Evolutionary conservation across 495 filamentous ascomycete species (phyloP).

Genomic region (Annulohypoxylon stygium): DNA sequence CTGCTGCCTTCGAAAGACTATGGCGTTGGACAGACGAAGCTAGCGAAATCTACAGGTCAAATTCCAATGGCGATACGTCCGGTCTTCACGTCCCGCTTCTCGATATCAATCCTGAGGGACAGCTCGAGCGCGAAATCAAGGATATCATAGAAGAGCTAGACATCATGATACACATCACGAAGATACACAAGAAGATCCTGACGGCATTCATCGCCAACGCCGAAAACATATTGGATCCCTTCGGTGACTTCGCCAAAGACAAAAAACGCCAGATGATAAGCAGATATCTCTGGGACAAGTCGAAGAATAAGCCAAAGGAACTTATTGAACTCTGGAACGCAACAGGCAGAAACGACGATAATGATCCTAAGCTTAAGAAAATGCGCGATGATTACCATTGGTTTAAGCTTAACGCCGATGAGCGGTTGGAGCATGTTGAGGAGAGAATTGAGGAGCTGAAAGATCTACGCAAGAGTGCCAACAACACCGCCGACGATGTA

Average conservation of each 20-base stretch:
- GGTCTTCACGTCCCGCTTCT: slow-evolving; percentile 65
- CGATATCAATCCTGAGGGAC: slow-evolving; percentile 75
- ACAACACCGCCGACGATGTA: slow-evolving; percentile 49
- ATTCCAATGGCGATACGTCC: slow-evolving; percentile 40
- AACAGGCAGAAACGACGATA: neutral
- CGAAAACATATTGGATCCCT: slow-evolving; percentile 49
- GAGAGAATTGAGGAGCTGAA: slow-evolving; percentile 50
- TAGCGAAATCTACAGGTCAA: slow-evolving; percentile 43
- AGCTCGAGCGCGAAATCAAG: slow-evolving; percentile 73
- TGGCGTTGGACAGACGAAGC: slow-evolving; percentile 55
- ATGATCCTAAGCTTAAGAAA: slow-evolving; percentile 9
- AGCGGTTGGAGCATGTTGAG: slow-evolving; percentile 30
- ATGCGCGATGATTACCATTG: slow-evolving; percentile 36
- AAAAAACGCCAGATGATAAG: slow-evolving; percentile 17
- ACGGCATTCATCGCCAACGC: slow-evolving; percentile 71
- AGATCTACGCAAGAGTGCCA: slow-evolving; percentile 45
- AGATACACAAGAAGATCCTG: slow-evolving; percentile 68
- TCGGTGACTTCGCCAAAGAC: slow-evolving; percentile 33
- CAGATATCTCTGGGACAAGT: slow-evolving; percentile 11
- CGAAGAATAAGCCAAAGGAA: neutral
- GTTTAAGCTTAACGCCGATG: slow-evolving; percentile 50
- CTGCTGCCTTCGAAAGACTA: slow-evolving; percentile 53
- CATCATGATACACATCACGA: slow-evolving; percentile 75
- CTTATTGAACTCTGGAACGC: neutral
- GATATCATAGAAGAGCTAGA: slow-evolving; percentile 81